These are phyloP conservation scores for Furcasterigmium sp. DNA, from an alignment of 2,329 filamentous ascomycete genomes.

Conservation along the genomic window DNA sequence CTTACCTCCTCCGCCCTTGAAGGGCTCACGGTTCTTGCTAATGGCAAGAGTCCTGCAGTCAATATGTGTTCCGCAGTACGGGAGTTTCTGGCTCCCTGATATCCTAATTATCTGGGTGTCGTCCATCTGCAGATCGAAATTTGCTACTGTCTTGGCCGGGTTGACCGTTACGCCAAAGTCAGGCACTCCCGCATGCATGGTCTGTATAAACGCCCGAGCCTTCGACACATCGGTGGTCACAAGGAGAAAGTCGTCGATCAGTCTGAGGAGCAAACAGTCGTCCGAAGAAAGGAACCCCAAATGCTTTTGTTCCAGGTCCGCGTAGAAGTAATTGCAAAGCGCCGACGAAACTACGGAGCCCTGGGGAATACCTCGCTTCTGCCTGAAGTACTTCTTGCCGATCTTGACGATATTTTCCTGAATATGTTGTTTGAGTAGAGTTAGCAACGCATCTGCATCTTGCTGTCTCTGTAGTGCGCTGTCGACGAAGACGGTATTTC, in stretches of 20 bases:
- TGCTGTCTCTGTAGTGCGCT: slow-evolving; percentile 54
- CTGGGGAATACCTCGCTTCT: slow-evolving; percentile 86
- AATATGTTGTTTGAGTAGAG: slow-evolving; percentile 76
- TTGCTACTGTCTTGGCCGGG: slow-evolving; percentile 73
- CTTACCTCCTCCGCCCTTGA: slow-evolving; percentile 31
- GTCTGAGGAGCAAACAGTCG: slow-evolving; percentile 66
- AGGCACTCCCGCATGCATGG: slow-evolving; percentile 74
- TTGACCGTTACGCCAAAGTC: slow-evolving; percentile 79
- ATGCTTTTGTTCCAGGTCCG: slow-evolving; percentile 68
- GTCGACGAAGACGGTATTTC: slow-evolving; percentile 74
- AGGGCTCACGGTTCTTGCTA: slow-evolving; percentile 57
- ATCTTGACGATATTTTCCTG: slow-evolving; percentile 80
- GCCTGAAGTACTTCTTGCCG: slow-evolving; percentile 81
- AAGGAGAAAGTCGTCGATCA: slow-evolving; percentile 91
- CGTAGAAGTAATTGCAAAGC: slow-evolving; percentile 95
- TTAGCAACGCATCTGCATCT: slow-evolving; percentile 54
- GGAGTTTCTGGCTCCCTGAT: slow-evolving; percentile 50
- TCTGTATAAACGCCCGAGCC: slow-evolving; percentile 66
- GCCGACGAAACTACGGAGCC: slow-evolving; percentile 83
- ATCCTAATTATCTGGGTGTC: slow-evolving; percentile 46
- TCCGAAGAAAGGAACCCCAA: slow-evolving; percentile 58
- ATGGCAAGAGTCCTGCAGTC: slow-evolving; percentile 71
- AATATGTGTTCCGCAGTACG: slow-evolving; percentile 82
- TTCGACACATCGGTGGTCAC: slow-evolving; percentile 66
- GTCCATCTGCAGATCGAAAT: slow-evolving; percentile 64